Evolutionary conservation across 306 rosid genomes (phyloP), one percentile per base, ranked within the genome.

Genomic region (Hylodesmum podocarpum): DNA sequence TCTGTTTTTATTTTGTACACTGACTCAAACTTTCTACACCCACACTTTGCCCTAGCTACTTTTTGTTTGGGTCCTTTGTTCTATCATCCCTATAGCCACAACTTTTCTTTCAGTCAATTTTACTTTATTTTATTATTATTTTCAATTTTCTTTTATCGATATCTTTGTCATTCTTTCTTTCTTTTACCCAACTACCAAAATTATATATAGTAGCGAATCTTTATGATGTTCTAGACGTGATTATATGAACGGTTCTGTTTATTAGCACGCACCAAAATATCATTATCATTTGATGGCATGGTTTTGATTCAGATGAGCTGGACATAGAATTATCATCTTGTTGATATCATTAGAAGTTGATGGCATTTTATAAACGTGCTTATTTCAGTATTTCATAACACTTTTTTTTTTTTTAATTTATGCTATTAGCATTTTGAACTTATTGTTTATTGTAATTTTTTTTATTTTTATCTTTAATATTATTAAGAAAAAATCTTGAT

Each of bases 21-120:
- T 82, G 82, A 70, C 85, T 24, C 2, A 1, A 65, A 77, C 82
- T 77, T 82, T 82, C 43, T 46, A 71, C 82, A 37, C 3, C 70
- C 79, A 76, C 82, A 76, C 85, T 70, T 74, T 44, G 21, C 55
- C 22, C 66, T n/a, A n/a, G n/a, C n/a, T 57, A 61, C 79, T 77
- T 77, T 77, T 82, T 82, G 66, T 65, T 77, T 62, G 54, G 18
- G 2, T 61, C 72, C 51, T 59, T 78, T 43, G 21, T 34, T 53
- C 76, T 66, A 21, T 66, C 76, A 46, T 43, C 70, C 79, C 40
- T 22, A 18, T 36, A 36, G 29, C 6, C 47, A 36, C 1, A 36
- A 49, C 51, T 50, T 76, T 76, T 63, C 39, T 39, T 75, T 19
- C 33, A 5, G 9, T 57, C 37, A 19, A 28, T 58, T 74, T 28